Base-by-base conservation (phyloP, 2,329 filamentous ascomycete genomes). In the Xylariaceae sp. region DNA sequence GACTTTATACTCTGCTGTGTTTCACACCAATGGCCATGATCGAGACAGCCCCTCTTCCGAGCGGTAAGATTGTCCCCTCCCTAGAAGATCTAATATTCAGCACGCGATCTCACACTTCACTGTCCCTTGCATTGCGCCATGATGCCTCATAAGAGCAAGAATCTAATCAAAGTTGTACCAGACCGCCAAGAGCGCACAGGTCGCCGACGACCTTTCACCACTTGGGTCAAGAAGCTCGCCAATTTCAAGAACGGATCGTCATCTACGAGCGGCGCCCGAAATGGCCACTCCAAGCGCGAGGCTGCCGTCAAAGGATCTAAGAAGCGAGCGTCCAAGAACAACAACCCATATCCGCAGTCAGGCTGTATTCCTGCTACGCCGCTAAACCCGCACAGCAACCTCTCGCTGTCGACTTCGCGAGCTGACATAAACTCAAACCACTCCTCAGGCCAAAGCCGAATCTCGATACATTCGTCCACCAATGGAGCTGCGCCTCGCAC, bases 161-260 rank as follows among this genome's bases (percentile, higher is more conserved):
- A 37, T 52, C 60, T 64, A 58, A 68, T 56, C 65, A 48, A 42
- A 8, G n/a, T n/a, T 24, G 69, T 73, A 58, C 64, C 73, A 92
- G 88, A 92, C 72, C 83, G 85, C 62, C 80, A 86, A 62, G 77
- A 77, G 62, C 76, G 81, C 61, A 63, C 74, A 67, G 83, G 82
- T 64, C 88, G 91, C 61, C 87, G 92, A 64, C 86, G 90, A 60
- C 93, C 92, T 20, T 97, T 97, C 70, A 84, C 92, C 40, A 90
- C 87, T 63, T 95, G 93, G 89, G 91, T 99, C 79, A 96, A 92
- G 80, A 92, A 92, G 68, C 83, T 97, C 52, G 87, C 92, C 57
- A 93, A 88, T 71, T 87, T 96, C 74, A 97, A 96, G 73, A 72
- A 69, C 50, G 80, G 77, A 50, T 86, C 58, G 16, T 60, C 82